phyloP scores from a whole-genome alignment of 208 protist genomes.

The Phytomonas sp. region DNA sequence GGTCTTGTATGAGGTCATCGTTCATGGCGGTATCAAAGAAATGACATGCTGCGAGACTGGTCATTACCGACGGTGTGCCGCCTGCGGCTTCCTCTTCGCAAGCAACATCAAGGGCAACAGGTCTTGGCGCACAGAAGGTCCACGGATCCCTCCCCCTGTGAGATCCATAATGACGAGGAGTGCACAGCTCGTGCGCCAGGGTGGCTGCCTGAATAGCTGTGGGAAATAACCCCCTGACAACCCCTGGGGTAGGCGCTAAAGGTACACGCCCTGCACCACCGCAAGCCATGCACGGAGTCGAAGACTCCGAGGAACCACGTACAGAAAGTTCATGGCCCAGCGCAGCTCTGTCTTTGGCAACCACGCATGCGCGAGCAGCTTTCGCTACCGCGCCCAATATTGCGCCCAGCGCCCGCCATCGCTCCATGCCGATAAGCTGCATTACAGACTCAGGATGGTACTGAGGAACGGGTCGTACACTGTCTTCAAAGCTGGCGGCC shows the following conservation, averaged over 20 bases:
- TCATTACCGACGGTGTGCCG: neutral
- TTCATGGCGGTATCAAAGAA: conserved; percentile 13
- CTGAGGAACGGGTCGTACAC: conserved; percentile 16
- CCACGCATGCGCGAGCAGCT: conserved; percentile 7
- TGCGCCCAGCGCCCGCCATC: conserved; percentile 30
- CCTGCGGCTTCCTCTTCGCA: neutral
- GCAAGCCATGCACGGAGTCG: neutral
- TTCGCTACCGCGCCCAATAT: conserved; percentile 25
- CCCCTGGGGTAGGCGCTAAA: neutral
- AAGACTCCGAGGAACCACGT: neutral
- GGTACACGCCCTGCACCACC: neutral
- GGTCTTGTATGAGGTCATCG: conserved; percentile 28
- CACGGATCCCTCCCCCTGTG: neutral
- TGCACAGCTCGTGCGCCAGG: conserved; percentile 9
- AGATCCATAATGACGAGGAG: neutral
- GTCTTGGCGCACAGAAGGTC: neutral
- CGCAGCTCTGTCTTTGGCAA: neutral
- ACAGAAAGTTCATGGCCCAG: neutral
- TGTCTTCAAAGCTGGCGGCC: neutral
- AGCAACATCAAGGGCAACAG: neutral
- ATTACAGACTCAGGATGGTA: conserved; percentile 61
- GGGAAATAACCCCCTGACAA: neutral
- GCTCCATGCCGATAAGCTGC: conserved; percentile 62
- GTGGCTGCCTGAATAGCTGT: neutral
- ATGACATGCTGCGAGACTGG: neutral